Base-by-base conservation (phyloP, 768 basidiomycete genomes). In the Tricholoma hemisulphureum region DNA sequence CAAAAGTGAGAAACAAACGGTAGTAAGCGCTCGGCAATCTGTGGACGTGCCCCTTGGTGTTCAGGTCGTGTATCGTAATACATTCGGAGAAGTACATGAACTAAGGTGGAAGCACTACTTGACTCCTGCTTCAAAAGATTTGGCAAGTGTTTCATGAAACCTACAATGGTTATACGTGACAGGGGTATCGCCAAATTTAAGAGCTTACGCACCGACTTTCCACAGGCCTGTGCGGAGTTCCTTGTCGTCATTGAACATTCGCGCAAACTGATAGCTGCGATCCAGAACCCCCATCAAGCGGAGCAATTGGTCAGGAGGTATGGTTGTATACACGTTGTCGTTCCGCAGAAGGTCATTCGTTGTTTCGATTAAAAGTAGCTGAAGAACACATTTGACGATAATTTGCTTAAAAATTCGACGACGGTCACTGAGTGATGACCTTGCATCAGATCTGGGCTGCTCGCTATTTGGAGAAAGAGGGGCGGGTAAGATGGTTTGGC, bases 141-240 rank as follows among this genome's bases (percentile, higher is more conserved):
- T 0, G 97, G 97, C 28, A 98, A 75, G 70, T 99, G 97, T 70
- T 98, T 97, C 97, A 99, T 99, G 77, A 99, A 99, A 6, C 97
- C 95, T 98, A 58, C 11, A 16, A 43, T 37, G 10, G 52, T 34
- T 54, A 45, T 35, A 21, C 21, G 13, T 8, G 6, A 21, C 28
- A 31, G 34, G 48, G 8, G 6, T 23, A 16, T 24, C 11, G 13
- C 8, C 11, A 37, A 21, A 55, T 56, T 9, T 23, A 34, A 32
- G 26, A 46, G 18, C 28, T 13, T 31, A 87, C 95, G 74, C 60
- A 93, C 95, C 96, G 66, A 98, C 97, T 97, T 96, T 98, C 97
- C 97, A 99, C 56, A 99, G 77, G 4, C 92, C 95, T 46, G 94
- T 98, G 13, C 97, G 84, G 31, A 99, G 80, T 50, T 98, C 97